Base-by-base conservation (phyloP, 169 alveolate genomes). In the Eimeria falciformis region DNA sequence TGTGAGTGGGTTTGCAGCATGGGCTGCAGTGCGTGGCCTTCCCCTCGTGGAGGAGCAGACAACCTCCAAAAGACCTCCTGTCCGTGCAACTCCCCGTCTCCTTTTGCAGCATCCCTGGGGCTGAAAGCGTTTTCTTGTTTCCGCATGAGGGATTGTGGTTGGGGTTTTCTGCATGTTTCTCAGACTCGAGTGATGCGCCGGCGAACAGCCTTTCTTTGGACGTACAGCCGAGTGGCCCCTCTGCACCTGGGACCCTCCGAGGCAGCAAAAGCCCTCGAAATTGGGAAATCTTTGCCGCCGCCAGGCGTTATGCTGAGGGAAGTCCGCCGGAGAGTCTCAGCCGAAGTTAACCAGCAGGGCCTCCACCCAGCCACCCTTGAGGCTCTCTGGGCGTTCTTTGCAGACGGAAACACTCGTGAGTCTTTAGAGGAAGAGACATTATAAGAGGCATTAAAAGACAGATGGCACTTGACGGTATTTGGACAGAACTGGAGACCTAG, bases 261-360 rank as follows among this genome's bases (percentile, higher is more conserved):
- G 29, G 73, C 73, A 0, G 23, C 33, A 27, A 62, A n/a, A 37
- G 73, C 73, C 17, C 73, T 62, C 14, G 17, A 7, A n/a, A 18
- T 27, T 7, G 37, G 37, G 37, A 27, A 62, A 27, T 27, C 3
- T 27, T n/a, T 62, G 73, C 73, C 73, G 40, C 37, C 37, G 40
- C 73, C 40, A 7, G 37, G 23, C 37, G 73, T 62, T 3, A 17
- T 3, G 0, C 1, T 5, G 73, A 18, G 33, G 73, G 73, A 62
- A 27, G 73, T 37, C 23, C 73, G 73, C 5, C 73, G 73, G 37
- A 47, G 94, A 14, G 91, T 90, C 29, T 77, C 83, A 29, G 82
- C 83, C 3, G 94, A 90, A 33, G 29, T 90, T 45, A 78, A 90
- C 46, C 90, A 90, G 33, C 94, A 90, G 55, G 94, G 94, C 21